Base-by-base conservation (phyloP, 192 early-diverging fungal species). In the Backusella westeae region DNA sequence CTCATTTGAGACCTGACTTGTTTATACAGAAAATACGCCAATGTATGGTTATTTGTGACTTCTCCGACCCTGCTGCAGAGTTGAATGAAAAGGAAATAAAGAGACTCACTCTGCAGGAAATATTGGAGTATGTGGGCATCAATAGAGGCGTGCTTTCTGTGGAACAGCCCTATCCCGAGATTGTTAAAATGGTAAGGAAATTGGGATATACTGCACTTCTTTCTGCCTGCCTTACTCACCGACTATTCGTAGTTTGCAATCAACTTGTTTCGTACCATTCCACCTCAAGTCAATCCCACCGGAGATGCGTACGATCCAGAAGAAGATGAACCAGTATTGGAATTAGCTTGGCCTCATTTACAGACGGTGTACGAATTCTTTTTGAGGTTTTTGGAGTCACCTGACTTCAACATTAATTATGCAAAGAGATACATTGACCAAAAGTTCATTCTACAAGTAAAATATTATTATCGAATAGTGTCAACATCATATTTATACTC, bases 331-430 rank as follows among this genome's bases (percentile, higher is more conserved):
- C 98, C 98, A 19, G 95, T 97, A 4, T 86, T 98, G 68, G 98
- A 99, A 82, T 85, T 93, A 39, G 95, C 96, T 19, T 99, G 98
- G 98, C 97, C 97, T 67, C 98, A 99, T 85, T 84, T 99, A 65
- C 96, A 95, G 79, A 92, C 97, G 65, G 97, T 99, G 10, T 99
- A 99, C 81, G 96, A 96, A 82, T 96, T 99, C 78, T 97, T 99
- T 81, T 85, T 99, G 69, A 90, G 96, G 42, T 99, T 98, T 81
- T 93, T 99, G 26, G 98, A 99, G 84, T 97, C 94, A 2, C 93
- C 94, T 72, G 98, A 99, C 82, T 99, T 99, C 84, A 98, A 97
- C 86, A 93, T 94, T 73, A 94, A 94, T 81, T 90, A 95, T 67
- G 98, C 97, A 12, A 96, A 97, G 78, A 94, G 96, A 81, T 97